Base-by-base conservation (phyloP, 139 green algal species). In the Ostreobium quekettii region DNA sequence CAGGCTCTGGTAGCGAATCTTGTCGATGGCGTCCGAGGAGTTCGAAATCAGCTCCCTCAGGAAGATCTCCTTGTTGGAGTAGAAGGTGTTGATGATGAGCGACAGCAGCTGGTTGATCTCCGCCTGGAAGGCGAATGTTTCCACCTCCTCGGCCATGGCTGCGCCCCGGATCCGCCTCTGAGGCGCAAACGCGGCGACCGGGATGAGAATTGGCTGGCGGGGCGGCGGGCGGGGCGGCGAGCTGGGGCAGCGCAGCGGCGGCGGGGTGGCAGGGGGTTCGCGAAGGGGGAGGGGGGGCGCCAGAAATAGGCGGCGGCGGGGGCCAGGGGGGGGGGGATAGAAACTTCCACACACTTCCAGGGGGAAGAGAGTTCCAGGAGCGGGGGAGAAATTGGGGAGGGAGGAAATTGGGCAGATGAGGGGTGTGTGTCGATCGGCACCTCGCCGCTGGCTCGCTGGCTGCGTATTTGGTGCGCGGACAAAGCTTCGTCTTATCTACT, bases 41-140 rank as follows among this genome's bases (percentile, higher is more conserved):
- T 97, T 97, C 59, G 78, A 91, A 76, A 99, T 96, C 28, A 99
- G 75, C 84, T 99, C 95, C 35, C 95, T 83, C 38, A 97, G 77
- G 83, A 97, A 97, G 67, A 98, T 97, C 78, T 95, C 74, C 82
- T 98, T 98, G 89, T 97, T 97, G 73, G 82, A 87, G 79, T 95
- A 96, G 78, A 93, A 95, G 61, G 93, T 98, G 86, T 98, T 98
- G 85, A 98, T 98, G 71, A 98, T 98, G 68, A 99, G 83, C 6
- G 85, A 95, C 49, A 99, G 82, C 66, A 99, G 87, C 89, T 99
- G 94, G 79, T 99, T 99, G 74, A 99, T 99, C 78, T 99, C 94
- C 19, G 92, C 93, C 86, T 96, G 93, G 56, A 78, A 78, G 35
- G 73, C 73, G 36, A 72, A 78, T 26, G 73, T 78, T 57, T 78